phyloP scores from a whole-genome alignment of 2,329 filamentous ascomycete species.

The Drechslerella coelobrocha region DNA sequence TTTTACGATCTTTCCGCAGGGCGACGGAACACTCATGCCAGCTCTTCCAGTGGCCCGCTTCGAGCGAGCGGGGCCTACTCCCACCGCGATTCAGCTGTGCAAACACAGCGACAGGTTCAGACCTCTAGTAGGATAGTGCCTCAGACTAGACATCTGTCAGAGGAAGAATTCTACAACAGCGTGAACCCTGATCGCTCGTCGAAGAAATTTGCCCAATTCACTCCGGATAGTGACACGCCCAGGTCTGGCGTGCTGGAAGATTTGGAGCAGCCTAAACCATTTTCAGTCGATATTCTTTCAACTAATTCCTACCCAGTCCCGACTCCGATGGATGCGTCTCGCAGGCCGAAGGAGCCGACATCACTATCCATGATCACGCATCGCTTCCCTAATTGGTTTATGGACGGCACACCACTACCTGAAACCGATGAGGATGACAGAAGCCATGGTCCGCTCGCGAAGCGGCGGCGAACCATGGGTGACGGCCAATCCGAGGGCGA shows the following conservation, averaged over 20 bases:
- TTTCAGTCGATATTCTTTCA: slow-evolving; percentile 29
- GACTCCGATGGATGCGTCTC: slow-evolving; percentile 23
- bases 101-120: slow-evolving; percentile 11
- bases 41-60: slow-evolving; percentile 5
- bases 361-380: slow-evolving; percentile 24
- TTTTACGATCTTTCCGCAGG: slow-evolving; percentile 33
- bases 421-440: slow-evolving; percentile 24
- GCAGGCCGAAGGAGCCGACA: slow-evolving; percentile 25
- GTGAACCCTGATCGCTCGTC: slow-evolving; percentile 19
- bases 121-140: slow-evolving; percentile 4
- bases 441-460: slow-evolving; percentile 27
- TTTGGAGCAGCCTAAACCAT: slow-evolving; percentile 16
- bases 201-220: slow-evolving; percentile 29
- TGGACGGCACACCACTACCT: slow-evolving; percentile 23
- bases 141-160: slow-evolving; percentile 21
- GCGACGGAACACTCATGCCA: slow-evolving; percentile 20
- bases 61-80: slow-evolving; percentile 3
- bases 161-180: slow-evolving; percentile 45
- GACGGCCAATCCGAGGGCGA: slow-evolving; percentile 25
- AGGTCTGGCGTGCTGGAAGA: slow-evolving; percentile 17
- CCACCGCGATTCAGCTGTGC: slow-evolving; percentile 16
- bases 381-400: slow-evolving; percentile 40
- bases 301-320: slow-evolving; percentile 42
- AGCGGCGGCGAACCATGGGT: slow-evolving; percentile 33
- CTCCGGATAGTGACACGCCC: slow-evolving; percentile 31